Percentiles rank a stretch among this genome's conserved stretches.
Evolutionary conservation across 352 stramenopile species (phyloP).

Genomic region (Globisporangium cylindrosporum): DNA sequence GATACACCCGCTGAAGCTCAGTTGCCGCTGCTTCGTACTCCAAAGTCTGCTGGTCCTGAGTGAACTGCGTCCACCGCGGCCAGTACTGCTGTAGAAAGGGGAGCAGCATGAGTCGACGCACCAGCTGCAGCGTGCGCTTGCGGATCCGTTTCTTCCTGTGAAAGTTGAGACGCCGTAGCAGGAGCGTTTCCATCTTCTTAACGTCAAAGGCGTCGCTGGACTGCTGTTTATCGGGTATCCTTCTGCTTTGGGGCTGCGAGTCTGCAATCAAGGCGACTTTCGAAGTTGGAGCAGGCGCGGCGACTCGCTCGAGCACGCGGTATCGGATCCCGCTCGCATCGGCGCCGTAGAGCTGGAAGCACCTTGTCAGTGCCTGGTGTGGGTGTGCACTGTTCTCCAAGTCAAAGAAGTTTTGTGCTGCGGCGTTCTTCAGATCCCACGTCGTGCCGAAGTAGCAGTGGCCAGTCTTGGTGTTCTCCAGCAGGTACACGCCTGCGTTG

Average conservation of each 20-base stretch:
- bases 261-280: not conserved
- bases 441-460: constrained; percentile 63
- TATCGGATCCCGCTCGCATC: constrained; percentile 47
- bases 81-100: constrained; percentile 32
- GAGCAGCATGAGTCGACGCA: constrained; percentile 34
- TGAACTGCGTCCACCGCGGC: constrained; percentile 28
- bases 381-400: constrained; percentile 37
- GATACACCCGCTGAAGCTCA: constrained; percentile 40
- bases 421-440: constrained; percentile 69
- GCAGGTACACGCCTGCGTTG: constrained; percentile 63
- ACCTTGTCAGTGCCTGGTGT: constrained; percentile 39
- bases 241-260: not conserved
- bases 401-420: constrained; percentile 44
- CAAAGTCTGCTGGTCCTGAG: constrained; percentile 1
- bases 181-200: constrained; percentile 44
- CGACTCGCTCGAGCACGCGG: constrained; percentile 52
- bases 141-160: constrained; percentile 31
- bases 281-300: constrained; percentile 10
- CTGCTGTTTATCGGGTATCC: not conserved
- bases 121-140: constrained; percentile 33
- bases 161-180: constrained; percentile 33
- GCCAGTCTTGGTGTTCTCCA: constrained; percentile 61
- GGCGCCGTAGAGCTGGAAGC: constrained; percentile 43
- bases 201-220: constrained; percentile 38
- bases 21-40: constrained; percentile 34